Conservation (phyloP, 2,329 filamentous ascomycete species). For the Monilinia vaccinii-corymbosi region DNA sequence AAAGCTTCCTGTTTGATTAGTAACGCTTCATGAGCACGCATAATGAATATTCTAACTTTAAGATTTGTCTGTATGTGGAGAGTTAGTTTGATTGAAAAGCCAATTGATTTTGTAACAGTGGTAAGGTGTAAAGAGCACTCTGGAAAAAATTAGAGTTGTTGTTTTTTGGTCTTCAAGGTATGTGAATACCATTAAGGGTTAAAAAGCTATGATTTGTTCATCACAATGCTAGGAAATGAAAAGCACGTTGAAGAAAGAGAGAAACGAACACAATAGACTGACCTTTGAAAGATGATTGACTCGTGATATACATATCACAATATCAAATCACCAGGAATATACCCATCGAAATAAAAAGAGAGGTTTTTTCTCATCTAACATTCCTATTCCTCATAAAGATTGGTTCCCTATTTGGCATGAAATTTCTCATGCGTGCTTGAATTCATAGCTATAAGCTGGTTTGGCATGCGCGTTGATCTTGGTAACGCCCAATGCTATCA, state of each 20-base stretch:
- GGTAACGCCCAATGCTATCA: constrained; percentile 1
- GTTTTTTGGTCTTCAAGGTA: constrained; percentile 10
- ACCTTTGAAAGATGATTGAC: not conserved
- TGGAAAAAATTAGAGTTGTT: constrained; percentile 12
- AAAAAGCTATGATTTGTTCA: constrained; percentile 12
- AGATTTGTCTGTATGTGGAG: not conserved
- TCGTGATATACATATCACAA: not conserved
- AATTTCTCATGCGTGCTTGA: not conserved
- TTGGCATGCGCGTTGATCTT: constrained; percentile 6
- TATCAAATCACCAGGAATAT: constrained; percentile 4
- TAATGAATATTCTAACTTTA: not conserved
- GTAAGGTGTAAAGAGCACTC: not conserved
- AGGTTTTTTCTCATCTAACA: constrained; percentile 1
- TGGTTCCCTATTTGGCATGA: constrained; percentile 6
- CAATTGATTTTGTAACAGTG: not conserved
- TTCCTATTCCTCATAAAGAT: constrained; percentile 1
- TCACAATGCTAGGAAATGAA: not conserved
- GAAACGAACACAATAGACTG: not conserved
- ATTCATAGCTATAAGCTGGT: not conserved
- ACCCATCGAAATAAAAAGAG: not conserved
- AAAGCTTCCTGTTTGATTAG: not conserved
- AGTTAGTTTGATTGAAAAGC: not conserved
- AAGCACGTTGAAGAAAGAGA: not conserved
- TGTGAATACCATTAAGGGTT: constrained; percentile 8
- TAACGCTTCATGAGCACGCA: not conserved